Percentiles rank a stretch among this genome's conserved stretches.
Conservation (phyloP, 2,329 filamentous ascomycete species). For the Penicillium sp. region DNA sequence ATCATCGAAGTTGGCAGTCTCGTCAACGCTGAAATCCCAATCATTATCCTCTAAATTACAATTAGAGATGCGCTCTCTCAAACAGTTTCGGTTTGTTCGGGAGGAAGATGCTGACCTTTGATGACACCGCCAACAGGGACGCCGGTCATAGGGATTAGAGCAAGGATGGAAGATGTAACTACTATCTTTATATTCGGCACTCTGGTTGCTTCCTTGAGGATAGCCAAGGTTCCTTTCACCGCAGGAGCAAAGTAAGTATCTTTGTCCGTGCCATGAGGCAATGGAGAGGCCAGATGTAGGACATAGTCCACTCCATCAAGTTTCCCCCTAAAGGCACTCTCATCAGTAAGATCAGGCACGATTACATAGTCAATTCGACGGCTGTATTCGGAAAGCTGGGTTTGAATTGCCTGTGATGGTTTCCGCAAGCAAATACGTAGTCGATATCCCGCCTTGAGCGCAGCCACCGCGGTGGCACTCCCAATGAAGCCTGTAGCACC, state of each 20-base stretch:
- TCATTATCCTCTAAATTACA: conserved; percentile 24
- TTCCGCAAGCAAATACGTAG: conserved; percentile 26
- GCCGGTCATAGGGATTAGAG: conserved; percentile 22
- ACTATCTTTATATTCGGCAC: conserved; percentile 28
- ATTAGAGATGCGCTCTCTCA: not conserved
- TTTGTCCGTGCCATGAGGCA: conserved; percentile 22
- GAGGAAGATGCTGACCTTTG: conserved; percentile 18
- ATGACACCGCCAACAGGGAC: conserved; percentile 22
- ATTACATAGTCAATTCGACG: conserved; percentile 23
- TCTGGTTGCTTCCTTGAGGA: conserved; percentile 23
- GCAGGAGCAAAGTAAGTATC: conserved; percentile 27
- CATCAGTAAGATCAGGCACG: conserved; percentile 24
- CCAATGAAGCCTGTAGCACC: conserved; percentile 33
- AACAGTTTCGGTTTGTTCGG: not conserved
- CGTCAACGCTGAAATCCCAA: conserved; percentile 25
- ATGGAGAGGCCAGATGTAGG: conserved; percentile 31
- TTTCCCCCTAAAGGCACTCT: conserved; percentile 16
- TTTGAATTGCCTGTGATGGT: conserved; percentile 16
- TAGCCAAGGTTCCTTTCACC: conserved; percentile 22
- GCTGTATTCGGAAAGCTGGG: conserved; percentile 14
- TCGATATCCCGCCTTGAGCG: conserved; percentile 26
- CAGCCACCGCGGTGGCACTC: conserved; percentile 22
- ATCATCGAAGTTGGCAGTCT: conserved; percentile 17
- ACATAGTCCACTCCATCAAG: conserved; percentile 29
- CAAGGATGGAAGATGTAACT: conserved; percentile 25